Evolutionary conservation across 2,329 filamentous ascomycete genomes (phyloP), one percentile per base, ranked within the genome.

Genomic region (Talaromyces pinophilus): DNA sequence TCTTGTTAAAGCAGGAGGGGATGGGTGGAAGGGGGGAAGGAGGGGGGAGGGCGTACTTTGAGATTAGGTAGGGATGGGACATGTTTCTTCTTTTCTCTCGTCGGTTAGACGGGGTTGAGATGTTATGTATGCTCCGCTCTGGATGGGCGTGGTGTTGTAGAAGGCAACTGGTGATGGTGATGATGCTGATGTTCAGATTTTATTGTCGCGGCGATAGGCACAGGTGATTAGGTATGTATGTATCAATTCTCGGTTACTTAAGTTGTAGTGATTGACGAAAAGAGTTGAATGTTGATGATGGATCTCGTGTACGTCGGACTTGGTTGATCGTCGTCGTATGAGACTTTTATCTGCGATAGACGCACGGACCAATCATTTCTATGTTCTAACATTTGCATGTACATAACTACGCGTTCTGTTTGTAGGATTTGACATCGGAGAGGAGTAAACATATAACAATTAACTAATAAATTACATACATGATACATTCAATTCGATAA

Each of bases 11-110:
- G 30, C 5, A 40, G 19, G 54, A n/a, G 5, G 40, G 40, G 4
- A 3, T 6, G 2, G 6, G 17, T 5, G 61, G 25, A 48, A 66
- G 55, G 38, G 59, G 68, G 25, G 64, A 19, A 19, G 19, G 19
- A 19, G 19, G 19, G n/a, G 35, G 38, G 60, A 62, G 50, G 40
- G 69, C 69, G 48, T 77, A 80, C 78, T 77, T 80, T 57, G 78
- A 80, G 66, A 81, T 78, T 52, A 81, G 71, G 70, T 80, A 80
- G 13, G 76, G 74, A 70, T 67, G 65, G 8, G 65, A 52, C 65
- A 67, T 66, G 11, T 50, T 46, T 10, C 28, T 19, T 28, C 22
- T 19, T 11, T 13, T 25, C 17, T 46, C 8, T 46, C n/a, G 42
- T 46, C 17, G 5, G 11, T 19, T 44, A 44, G 40, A 44, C 40